These are phyloP conservation scores for Geranium incanum DNA, from an alignment of 441 rosid species.

Conservation along the genomic window DNA sequence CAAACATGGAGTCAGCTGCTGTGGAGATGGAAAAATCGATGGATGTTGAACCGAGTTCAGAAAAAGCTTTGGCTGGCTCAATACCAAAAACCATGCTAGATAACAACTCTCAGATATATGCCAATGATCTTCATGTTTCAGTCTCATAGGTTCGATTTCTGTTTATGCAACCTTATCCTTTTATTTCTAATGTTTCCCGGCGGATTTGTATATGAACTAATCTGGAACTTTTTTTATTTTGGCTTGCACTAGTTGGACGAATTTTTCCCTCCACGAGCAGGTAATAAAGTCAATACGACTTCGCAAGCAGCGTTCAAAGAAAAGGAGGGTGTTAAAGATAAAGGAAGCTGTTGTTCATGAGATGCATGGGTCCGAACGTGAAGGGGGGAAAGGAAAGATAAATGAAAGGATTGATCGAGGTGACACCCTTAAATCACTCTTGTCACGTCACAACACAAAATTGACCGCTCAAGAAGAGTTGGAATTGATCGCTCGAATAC, in stretches of 20 bases:
- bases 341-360: conserved; percentile 28
- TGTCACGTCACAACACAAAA: conserved; percentile 71
- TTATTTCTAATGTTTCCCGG: conserved; percentile 13
- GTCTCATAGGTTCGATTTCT: conserved; percentile 48
- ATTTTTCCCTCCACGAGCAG: conserved; percentile 33
- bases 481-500: conserved; percentile 55
- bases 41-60: conserved; percentile 38
- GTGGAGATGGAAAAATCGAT: conserved; percentile 21
- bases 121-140: conserved; percentile 27
- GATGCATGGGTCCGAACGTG: conserved; percentile 31
- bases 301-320: conserved; percentile 53
- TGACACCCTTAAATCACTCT: conserved; percentile 60
- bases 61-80: conserved; percentile 66
- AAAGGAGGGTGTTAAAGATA: conserved; percentile 40
- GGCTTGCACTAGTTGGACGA: conserved; percentile 34
- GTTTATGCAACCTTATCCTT: conserved; percentile 12
- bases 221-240: conserved; percentile 19
- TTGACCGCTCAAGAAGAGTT: conserved; percentile 70
- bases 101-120: conserved; percentile 25
- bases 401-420: conserved; percentile 41
- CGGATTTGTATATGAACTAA: conserved; percentile 16
- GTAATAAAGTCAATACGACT: conserved; percentile 57
- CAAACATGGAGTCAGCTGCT: conserved; percentile 28
- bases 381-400: conserved; percentile 31
- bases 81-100: conserved; percentile 52